These are phyloP conservation scores for Helminthosporium solani DNA, from an alignment of 2,329 filamentous ascomycete genomes.

Conservation along the genomic window DNA sequence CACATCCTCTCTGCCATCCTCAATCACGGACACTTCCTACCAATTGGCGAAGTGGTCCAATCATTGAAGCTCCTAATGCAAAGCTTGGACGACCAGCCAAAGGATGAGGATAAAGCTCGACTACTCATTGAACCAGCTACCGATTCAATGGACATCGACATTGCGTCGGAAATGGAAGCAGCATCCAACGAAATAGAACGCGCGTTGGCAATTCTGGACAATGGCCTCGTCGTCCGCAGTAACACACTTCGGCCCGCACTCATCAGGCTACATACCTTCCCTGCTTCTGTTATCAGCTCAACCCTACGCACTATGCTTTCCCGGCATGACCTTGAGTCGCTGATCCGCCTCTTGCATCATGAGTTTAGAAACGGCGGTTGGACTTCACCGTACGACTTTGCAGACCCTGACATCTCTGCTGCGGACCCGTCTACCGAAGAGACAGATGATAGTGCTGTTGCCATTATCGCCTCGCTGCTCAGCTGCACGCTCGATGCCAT, in stretches of 20 bases:
- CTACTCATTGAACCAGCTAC: slow-evolving; percentile 28
- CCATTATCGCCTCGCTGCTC: slow-evolving; percentile 69
- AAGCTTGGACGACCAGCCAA: slow-evolving; percentile 58
- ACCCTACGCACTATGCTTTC: slow-evolving; percentile 64
- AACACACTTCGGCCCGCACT: slow-evolving; percentile 68
- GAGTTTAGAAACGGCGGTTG: slow-evolving; percentile 74
- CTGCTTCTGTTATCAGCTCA: slow-evolving; percentile 59
- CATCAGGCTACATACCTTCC: slow-evolving; percentile 67
- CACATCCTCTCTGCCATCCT: slow-evolving; percentile 67
- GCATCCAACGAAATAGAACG: slow-evolving; percentile 61
- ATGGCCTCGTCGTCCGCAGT: slow-evolving; percentile 63
- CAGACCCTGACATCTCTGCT: slow-evolving; percentile 43
- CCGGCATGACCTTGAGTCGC: slow-evolving; percentile 67
- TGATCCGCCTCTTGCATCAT: slow-evolving; percentile 71
- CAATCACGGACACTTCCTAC: slow-evolving; percentile 62
- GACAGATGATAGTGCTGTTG: slow-evolving; percentile 67
- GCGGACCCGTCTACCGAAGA: slow-evolving; percentile 46
- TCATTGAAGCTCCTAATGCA: slow-evolving; percentile 67
- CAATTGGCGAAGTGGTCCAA: slow-evolving; percentile 65
- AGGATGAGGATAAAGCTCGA: slow-evolving; percentile 41
- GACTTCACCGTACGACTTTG: slow-evolving; percentile 70
- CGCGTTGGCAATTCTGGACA: slow-evolving; percentile 66
- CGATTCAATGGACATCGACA: slow-evolving; percentile 36
- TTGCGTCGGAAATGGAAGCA: slow-evolving; percentile 43
- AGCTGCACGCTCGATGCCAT: slow-evolving; percentile 74